Conservation (phyloP, 768 basidiomycete genomes). For the Xerocomellus amylosporus region DNA sequence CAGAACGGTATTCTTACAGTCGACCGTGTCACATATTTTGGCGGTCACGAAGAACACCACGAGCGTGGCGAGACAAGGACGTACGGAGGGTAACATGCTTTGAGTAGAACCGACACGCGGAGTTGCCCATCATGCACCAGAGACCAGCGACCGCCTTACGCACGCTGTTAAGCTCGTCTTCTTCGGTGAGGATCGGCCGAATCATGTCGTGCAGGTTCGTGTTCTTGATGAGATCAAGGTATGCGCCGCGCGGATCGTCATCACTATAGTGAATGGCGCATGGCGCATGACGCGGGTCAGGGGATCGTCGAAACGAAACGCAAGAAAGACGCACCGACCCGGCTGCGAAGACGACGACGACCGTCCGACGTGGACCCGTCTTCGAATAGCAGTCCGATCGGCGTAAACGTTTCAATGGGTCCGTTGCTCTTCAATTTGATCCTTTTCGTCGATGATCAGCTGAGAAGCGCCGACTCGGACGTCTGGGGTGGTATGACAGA, state of each 20-base stretch:
- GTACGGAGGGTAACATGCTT: slow-evolving; percentile 59
- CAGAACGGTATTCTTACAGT: not conserved
- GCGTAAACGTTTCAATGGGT: slow-evolving; percentile 32
- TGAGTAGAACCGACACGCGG: slow-evolving; percentile 60
- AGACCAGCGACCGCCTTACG: slow-evolving; percentile 24
- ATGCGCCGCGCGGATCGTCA: slow-evolving; percentile 1
- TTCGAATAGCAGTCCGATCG: slow-evolving; percentile 6
- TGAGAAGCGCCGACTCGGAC: slow-evolving; percentile 39
- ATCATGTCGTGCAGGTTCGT: not conserved
- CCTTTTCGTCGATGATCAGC: slow-evolving; percentile 41
- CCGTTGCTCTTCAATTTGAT: slow-evolving; percentile 37
- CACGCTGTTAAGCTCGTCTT: slow-evolving; percentile 21
- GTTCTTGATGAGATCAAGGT: not conserved
- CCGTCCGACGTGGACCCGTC: slow-evolving; percentile 37
- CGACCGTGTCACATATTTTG: not conserved
- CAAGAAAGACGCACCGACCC: not conserved
- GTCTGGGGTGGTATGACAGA: slow-evolving; percentile 19
- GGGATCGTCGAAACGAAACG: not conserved
- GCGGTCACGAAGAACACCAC: not conserved
- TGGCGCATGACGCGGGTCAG: not conserved
- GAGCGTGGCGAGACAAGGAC: slow-evolving; percentile 25
- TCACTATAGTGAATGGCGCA: slow-evolving; percentile 6
- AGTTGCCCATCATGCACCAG: slow-evolving; percentile 62
- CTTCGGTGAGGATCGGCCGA: slow-evolving; percentile 14
- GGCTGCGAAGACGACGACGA: slow-evolving; percentile 32